phyloP scores from a whole-genome alignment of 1,139 yeast genomes.

The Pichia sp. region DNA sequence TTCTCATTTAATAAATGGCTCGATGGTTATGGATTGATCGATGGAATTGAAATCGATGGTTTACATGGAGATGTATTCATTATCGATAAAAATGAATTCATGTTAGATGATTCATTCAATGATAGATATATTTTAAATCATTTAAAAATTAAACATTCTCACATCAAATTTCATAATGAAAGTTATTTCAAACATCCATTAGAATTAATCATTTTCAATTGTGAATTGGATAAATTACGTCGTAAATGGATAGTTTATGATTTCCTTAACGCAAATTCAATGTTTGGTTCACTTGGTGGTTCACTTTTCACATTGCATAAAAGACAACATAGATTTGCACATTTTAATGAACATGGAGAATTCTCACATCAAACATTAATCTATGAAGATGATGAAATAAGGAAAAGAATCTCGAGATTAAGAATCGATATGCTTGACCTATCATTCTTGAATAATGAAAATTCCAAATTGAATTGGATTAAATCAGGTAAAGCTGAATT shows the following conservation, averaged over 20 bases:
- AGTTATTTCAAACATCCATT: conserved; percentile 31
- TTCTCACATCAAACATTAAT: conserved; percentile 18
- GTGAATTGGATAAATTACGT: conserved; percentile 56
- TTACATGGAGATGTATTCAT: conserved; percentile 43
- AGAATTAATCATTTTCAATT: conserved; percentile 51
- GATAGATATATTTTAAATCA: conserved; percentile 42
- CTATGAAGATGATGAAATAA: conserved; percentile 28
- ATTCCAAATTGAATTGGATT: conserved; percentile 59
- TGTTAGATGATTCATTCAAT: conserved; percentile 21
- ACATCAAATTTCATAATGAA: conserved; percentile 27
- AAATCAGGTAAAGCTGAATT: conserved; percentile 64
- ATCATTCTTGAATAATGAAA: conserved; percentile 29
- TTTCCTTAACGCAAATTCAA: conserved; percentile 60
- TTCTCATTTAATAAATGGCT: conserved; percentile 65
- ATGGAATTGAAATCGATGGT: conserved; percentile 57
- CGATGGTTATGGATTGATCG: conserved; percentile 57
- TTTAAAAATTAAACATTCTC: conserved; percentile 50
- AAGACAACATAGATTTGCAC: conserved; percentile 40
- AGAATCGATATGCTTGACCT: conserved; percentile 61
- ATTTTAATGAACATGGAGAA: conserved; percentile 18
- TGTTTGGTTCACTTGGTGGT: conserved; percentile 66
- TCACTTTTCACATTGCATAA: conserved; percentile 70
- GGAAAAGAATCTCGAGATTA: conserved; percentile 51
- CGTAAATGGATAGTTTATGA: conserved; percentile 55
- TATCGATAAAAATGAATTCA: conserved; percentile 12